These are phyloP conservation scores for Alternaria ventricosa DNA, from an alignment of 2,329 filamentous ascomycete species.

Conservation along the genomic window DNA sequence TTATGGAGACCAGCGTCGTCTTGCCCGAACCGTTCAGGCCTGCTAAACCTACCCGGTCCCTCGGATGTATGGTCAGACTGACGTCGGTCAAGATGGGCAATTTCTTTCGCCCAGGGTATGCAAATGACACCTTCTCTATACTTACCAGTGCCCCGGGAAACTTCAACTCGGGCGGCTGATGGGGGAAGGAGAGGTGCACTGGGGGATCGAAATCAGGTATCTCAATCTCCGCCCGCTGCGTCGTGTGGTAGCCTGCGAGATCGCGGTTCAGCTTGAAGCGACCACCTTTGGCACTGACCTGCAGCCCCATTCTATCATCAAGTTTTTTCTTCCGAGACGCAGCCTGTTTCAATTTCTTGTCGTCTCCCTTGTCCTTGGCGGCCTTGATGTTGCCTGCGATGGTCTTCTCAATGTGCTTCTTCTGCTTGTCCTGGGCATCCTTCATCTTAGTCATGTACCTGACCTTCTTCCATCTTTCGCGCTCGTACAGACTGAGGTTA, in stretches of 20 bases:
- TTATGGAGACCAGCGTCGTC: constrained; percentile 75
- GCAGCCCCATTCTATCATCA: constrained; percentile 79
- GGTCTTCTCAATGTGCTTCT: constrained; percentile 78
- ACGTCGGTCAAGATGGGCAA: constrained; percentile 65
- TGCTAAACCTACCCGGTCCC: constrained; percentile 76
- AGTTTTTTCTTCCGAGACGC: constrained; percentile 85
- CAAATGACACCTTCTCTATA: constrained; percentile 71
- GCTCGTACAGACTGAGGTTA: constrained; percentile 74
- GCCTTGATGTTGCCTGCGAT: constrained; percentile 77
- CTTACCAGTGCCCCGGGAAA: constrained; percentile 78
- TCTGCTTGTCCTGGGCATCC: constrained; percentile 81
- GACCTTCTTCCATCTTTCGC: constrained; percentile 70
- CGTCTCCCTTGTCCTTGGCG: constrained; percentile 78
- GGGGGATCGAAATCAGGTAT: constrained; percentile 65
- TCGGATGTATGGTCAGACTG: constrained; percentile 72
- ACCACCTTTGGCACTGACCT: constrained; percentile 73
- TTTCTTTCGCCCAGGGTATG: constrained; percentile 60
- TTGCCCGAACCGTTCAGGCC: constrained; percentile 85
- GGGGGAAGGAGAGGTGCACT: constrained; percentile 65
- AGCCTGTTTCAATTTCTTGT: constrained; percentile 85
- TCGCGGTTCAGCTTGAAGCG: constrained; percentile 85
- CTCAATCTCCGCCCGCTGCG: constrained; percentile 71
- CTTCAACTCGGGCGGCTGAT: constrained; percentile 71
- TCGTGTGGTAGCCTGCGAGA: constrained; percentile 58
- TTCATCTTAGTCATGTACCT: constrained; percentile 76